Evolutionary conservation across 345 rosid genomes (phyloP).

Genomic region (Capsella bursapastoris): DNA sequence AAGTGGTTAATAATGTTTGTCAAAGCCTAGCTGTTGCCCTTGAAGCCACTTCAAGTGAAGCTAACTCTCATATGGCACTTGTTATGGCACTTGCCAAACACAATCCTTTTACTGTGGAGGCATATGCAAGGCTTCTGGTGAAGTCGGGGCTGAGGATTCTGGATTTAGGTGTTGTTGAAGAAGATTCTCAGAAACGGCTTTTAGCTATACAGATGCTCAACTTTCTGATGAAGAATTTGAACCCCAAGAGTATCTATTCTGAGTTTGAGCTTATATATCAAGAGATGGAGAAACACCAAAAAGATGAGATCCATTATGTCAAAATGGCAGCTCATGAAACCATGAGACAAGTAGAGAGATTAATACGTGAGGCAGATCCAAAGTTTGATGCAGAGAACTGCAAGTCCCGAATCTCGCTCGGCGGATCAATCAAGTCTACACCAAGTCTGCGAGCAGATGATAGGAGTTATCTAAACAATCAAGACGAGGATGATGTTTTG

Average conservation of each 20-base stretch:
- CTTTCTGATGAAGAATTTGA: slow-evolving; percentile 87
- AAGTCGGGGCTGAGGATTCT: slow-evolving; percentile 75
- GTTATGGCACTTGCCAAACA: slow-evolving; percentile 90
- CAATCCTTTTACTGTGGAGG: slow-evolving; percentile 80
- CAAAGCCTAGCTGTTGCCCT: slow-evolving; percentile 88
- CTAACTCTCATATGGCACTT: slow-evolving; percentile 74
- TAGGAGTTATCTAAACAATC: slow-evolving; percentile 58
- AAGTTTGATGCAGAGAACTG: slow-evolving; percentile 50
- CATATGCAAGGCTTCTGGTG: slow-evolving; percentile 82
- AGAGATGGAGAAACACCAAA: slow-evolving; percentile 84
- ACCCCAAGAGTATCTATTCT: slow-evolving; percentile 76
- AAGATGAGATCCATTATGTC: slow-evolving; percentile 83
- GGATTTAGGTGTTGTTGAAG: slow-evolving; percentile 62
- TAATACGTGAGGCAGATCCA: slow-evolving; percentile 54
- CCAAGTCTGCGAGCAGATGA: slow-evolving; percentile 59
- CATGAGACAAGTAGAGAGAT: slow-evolving; percentile 72
- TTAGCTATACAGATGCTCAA: slow-evolving; percentile 92
- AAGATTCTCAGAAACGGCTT: slow-evolving; percentile 75
- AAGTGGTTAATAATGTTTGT: slow-evolving; percentile 85
- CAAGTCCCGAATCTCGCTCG: slow-evolving; percentile 11
- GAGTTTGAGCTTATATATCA: slow-evolving; percentile 65
- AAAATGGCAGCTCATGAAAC: slow-evolving; percentile 90
- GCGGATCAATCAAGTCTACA: slow-evolving; percentile 54
- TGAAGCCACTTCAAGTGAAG: slow-evolving; percentile 82
- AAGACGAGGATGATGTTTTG: slow-evolving; percentile 77